Percentiles rank a stretch among this genome's conserved stretches.
Conservation (phyloP, 495 filamentous ascomycete genomes). For the Glutinoglossum americanum region DNA sequence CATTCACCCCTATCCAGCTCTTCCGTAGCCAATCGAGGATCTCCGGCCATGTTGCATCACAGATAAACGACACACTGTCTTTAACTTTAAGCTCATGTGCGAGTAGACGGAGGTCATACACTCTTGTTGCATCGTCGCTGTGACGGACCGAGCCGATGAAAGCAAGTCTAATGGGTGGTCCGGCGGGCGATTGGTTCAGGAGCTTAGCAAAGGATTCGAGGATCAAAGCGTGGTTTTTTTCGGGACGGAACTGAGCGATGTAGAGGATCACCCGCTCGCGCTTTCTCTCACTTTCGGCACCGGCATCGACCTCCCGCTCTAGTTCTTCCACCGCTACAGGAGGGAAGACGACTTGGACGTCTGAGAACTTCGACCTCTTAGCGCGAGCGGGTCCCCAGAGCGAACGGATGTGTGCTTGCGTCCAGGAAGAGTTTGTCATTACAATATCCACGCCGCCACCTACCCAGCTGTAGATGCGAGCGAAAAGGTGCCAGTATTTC, state of each 20-base stretch:
- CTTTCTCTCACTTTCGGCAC: constrained; percentile 35
- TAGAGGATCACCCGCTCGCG: constrained; percentile 59
- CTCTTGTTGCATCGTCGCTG: constrained; percentile 58
- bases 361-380: constrained; percentile 18
- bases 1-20: constrained; percentile 72
- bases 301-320: constrained; percentile 44
- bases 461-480: constrained; percentile 54
- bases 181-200: constrained; percentile 22
- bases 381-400: constrained; percentile 49
- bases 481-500: constrained; percentile 73
- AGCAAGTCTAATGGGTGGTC: constrained; percentile 38
- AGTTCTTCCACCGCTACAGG: constrained; percentile 78
- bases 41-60: constrained; percentile 70
- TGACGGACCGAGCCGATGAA: constrained; percentile 79
- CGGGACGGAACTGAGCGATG: constrained; percentile 91
- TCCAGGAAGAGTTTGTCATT: constrained; percentile 96
- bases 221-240: constrained; percentile 83
- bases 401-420: constrained; percentile 54
- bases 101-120: constrained; percentile 75
- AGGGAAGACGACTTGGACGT: constrained; percentile 55
- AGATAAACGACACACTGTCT: constrained; percentile 64
- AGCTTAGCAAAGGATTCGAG: constrained; percentile 66
- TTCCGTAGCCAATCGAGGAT: constrained; percentile 55
- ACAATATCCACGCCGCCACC: constrained; percentile 71
- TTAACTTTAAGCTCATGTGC: constrained; percentile 74